Evolutionary conservation across 2,329 filamentous ascomycete genomes (phyloP), one percentile per base, ranked within the genome.

Genomic region (Gremmenia infestans): DNA sequence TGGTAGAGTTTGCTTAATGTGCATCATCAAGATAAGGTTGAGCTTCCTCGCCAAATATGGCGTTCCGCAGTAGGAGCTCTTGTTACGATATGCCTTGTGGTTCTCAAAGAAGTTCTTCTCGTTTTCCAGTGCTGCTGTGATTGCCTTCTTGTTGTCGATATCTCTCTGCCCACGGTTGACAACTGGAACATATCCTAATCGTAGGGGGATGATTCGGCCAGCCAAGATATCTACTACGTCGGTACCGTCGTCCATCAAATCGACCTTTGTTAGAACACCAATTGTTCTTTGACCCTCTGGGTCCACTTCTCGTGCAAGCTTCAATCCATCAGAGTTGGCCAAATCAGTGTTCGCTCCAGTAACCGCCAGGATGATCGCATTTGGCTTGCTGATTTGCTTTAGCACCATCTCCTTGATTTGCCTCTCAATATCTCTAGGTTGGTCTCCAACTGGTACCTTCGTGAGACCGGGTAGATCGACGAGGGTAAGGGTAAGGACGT

Each of bases 11-110:
- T 99, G 93, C 77, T 99, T 99, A 79, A 99, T 99, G 78, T 99
- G 94, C 94, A 99, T 99, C 93, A 99, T 97, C 65, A 99, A 82
- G 70, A 99, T 97, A 68, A 99, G 80, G 75, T 99, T 99, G 58
- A 99, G 83, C 76, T 99, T 99, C 65, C 93, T 86, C 4, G 94
- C 94, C 58, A 99, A 80, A 71, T 99, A 99, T 4, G 94, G 94
- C 3, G 94, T 99, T 72, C 94, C 94, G 74, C 94, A 99, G 80
- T 99, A 99, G 5, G 92, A 89, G 71, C 91, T 92, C 85, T 99
- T 99, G 77, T 97, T 99, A 59, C 92, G 84, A 75, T 99, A 99
- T 36, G 94, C 93, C 77, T 95, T 96, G 82, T 99, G 94, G 73
- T 93, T 93, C 68, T 99, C 94, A 72, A 99, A 99, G 73, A 96